Evolutionary conservation across 129 eudicot species (phyloP).

Genomic region (Artemisia annua): DNA sequence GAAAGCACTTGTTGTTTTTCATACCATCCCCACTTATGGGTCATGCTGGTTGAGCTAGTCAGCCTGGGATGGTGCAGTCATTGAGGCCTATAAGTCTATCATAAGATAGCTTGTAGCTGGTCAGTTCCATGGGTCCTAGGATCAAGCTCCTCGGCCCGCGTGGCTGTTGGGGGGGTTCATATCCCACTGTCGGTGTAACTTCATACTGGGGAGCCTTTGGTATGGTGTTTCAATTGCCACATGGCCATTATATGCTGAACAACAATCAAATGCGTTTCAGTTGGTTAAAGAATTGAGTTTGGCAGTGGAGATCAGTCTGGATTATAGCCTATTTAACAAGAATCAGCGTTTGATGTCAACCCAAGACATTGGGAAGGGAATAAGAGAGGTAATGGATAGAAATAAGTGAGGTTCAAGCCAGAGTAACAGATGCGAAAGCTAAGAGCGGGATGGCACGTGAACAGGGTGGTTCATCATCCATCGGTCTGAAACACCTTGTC

Average conservation of each 20-base stretch:
- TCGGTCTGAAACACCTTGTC: background rate
- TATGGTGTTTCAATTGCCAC: constrained; percentile 43
- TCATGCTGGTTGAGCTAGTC: too few species aligned
- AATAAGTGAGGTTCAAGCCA: constrained; percentile 17
- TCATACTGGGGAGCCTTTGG: constrained; percentile 37
- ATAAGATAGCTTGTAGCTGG: too few species aligned
- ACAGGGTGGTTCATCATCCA: constrained; percentile 34
- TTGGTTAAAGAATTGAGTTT: constrained; percentile 42
- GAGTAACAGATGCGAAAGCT: constrained; percentile 20
- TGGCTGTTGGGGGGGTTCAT: too few species aligned
- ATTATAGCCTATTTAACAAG: constrained; percentile 13
- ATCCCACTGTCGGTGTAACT: constrained; percentile 49
- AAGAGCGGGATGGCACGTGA: constrained; percentile 17
- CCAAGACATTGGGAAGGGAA: constrained; percentile 31
- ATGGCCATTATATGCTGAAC: constrained; percentile 42
- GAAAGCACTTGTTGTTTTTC: too few species aligned
- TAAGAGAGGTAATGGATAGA: constrained; percentile 27
- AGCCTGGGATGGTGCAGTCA: too few species aligned
- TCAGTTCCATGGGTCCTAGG: too few species aligned
- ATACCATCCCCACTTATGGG: too few species aligned
- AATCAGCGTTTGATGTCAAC: constrained; percentile 10
- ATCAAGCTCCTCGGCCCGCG: too few species aligned
- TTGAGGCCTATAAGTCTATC: too few species aligned
- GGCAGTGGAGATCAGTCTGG: constrained; percentile 36
- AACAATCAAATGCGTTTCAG: constrained; percentile 33